Evolutionary conservation across 257 asterid genomes (phyloP), one percentile per base, ranked within the genome.

Genomic region (Rhazya stricta): DNA sequence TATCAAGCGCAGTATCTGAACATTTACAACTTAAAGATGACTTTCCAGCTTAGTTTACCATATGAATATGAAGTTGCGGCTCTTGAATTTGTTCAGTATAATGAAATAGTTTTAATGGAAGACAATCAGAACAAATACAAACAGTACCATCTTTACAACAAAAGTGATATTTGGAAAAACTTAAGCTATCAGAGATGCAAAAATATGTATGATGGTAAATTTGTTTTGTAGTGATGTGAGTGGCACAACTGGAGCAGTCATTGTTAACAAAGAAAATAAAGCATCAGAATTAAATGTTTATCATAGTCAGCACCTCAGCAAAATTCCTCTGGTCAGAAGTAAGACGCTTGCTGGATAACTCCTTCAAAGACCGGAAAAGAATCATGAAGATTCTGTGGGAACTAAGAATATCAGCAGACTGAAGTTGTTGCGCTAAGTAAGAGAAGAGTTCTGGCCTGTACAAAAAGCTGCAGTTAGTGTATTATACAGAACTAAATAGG

Each of bases 371-470:
- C 86, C 98, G 93, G 81, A 89, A 95, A 80, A 95, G 96, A 83
- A 95, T 87, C 96, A 88, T 85, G 84, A 83, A 85, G 80, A 92
- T 89, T 86, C 98, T 92, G 83, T 95, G 97, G 39, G 99, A 92
- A 75, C 94, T 76, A 80, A 91, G 90, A 81, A 78, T 83, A 84
- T 92, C 98, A 78, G 97, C 94, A 39, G 94, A 83, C 78, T 88
- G 97, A 81, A 95, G 94, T 73, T 87, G 91, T 58, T 88, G 98
- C 23, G 98, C 99, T 80, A 95, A 82, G 81, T 83, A 81, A 53
- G 99, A 92, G 80, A 95, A 89, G 81, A 95, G 89, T 72, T 95
- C 99, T 77, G 98, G 84, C 99, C 99, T 95, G 98, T 81, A 77
- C 34, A 80, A 75, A 37, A 68, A 82, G 48, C 80, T 70, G 84